Percentiles rank a stretch among this genome's conserved stretches.
Conservation (phyloP, 495 filamentous ascomycete species). For the Hyphodiscus hymeniophilus region DNA sequence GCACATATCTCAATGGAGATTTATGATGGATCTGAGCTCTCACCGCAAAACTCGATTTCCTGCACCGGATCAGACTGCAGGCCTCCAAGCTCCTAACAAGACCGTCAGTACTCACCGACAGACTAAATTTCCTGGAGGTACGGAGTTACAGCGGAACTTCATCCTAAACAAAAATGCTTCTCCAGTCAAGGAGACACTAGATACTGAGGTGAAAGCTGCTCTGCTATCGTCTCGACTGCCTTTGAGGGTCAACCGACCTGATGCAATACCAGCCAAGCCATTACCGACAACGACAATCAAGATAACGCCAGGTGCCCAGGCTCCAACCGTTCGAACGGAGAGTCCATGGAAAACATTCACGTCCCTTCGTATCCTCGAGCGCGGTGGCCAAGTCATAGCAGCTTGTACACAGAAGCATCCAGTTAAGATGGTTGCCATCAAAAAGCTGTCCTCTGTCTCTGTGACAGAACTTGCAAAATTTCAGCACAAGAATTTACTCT, state of each 20-base stretch:
- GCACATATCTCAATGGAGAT: too few species aligned
- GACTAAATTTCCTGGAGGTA: neutral
- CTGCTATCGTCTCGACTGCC: neutral
- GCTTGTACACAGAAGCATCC: constrained; percentile 2
- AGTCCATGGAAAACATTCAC: constrained; percentile 4
- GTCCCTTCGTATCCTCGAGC: neutral
- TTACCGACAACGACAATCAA: too few species aligned
- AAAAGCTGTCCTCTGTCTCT: neutral
- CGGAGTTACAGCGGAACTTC: neutral
- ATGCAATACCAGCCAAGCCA: too few species aligned
- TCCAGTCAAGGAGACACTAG: neutral
- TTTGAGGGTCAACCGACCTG: too few species aligned
- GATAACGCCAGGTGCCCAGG: too few species aligned
- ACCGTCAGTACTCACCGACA: neutral
- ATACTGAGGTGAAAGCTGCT: neutral
- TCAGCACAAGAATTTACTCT: constrained; percentile 9
- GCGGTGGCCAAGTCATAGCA: constrained; percentile 1
- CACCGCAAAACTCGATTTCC: constrained; percentile 2
- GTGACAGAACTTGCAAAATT: constrained; percentile 3
- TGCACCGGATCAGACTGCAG: neutral
- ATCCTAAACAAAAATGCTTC: neutral
- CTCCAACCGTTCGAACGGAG: neutral
- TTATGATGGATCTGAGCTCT: neutral
- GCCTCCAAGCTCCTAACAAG: neutral
- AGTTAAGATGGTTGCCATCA: constrained; percentile 5